Percentiles rank a stretch among this genome's conserved stretches.
Evolutionary conservation across 2,329 filamentous ascomycete species (phyloP).

Genomic region (Amphichorda felina): DNA sequence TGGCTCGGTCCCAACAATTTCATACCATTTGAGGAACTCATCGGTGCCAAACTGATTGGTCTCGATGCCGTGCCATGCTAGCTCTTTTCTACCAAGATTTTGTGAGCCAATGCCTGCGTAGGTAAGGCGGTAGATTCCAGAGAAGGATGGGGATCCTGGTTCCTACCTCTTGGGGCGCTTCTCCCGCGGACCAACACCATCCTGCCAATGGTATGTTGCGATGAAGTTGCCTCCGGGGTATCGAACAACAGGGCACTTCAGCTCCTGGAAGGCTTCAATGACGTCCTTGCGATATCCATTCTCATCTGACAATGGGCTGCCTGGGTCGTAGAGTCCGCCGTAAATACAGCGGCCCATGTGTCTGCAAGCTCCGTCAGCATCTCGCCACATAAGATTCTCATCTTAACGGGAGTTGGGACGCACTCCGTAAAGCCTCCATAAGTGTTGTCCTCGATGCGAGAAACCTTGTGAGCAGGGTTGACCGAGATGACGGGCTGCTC

Average conservation of each 20-base stretch:
- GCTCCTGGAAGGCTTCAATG: constrained; percentile 58
- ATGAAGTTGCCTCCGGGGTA: constrained; percentile 80
- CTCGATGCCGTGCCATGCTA: constrained; percentile 70
- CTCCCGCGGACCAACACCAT: constrained; percentile 65
- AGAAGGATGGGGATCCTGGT: no score
- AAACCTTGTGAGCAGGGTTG: constrained; percentile 51
- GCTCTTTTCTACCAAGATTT: constrained; percentile 47
- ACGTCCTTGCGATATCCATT: constrained; percentile 73
- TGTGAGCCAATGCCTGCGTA: no score
- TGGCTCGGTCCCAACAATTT: constrained; percentile 60
- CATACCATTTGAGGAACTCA: constrained; percentile 77
- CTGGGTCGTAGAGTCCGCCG: constrained; percentile 72
- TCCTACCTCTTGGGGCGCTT: constrained; percentile 40
- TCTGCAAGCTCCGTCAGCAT: background rate
- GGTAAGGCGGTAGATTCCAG: no score
- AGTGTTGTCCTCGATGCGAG: constrained; percentile 67
- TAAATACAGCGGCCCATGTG: constrained; percentile 89
- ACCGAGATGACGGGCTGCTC: constrained; percentile 54
- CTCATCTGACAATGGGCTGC: constrained; percentile 58
- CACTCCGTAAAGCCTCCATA: constrained; percentile 81
- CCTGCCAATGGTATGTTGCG: constrained; percentile 77
- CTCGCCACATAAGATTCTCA: no score
- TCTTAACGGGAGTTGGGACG: constrained; percentile 13
- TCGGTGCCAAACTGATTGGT: constrained; percentile 74
- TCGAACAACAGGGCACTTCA: constrained; percentile 64